phyloP scores from a whole-genome alignment of 1,284 basidiomycete genomes.

The Cystobasidiaceae sp. region DNA sequence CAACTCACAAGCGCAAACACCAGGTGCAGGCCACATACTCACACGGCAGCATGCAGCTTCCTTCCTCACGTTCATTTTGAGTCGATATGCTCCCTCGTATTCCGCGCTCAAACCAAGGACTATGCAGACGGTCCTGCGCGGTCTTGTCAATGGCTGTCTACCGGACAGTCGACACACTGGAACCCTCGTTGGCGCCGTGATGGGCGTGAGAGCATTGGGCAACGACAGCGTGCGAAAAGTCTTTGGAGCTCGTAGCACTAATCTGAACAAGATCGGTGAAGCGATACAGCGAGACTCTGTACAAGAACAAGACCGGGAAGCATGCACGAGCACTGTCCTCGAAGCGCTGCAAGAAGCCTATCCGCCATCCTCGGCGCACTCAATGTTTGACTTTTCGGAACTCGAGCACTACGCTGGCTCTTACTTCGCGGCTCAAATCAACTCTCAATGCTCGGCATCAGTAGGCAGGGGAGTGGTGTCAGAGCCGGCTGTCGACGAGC shows the following conservation, averaged over 20 bases:
- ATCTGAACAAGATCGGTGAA: conserved; percentile 20
- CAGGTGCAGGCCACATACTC: conserved; percentile 54
- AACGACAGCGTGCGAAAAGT: conserved; percentile 17
- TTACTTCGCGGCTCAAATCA: conserved; percentile 27
- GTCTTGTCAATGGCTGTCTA: conserved; percentile 13
- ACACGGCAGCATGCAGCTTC: conserved; percentile 72
- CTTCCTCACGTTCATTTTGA: conserved; percentile 68
- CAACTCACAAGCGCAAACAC: conserved; percentile 41
- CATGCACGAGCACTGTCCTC: conserved; percentile 6
- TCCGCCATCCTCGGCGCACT: neutral
- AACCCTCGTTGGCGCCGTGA: conserved; percentile 26
- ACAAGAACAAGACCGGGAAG: conserved; percentile 10
- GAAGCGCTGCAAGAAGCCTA: conserved; percentile 27
- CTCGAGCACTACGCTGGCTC: conserved; percentile 6
- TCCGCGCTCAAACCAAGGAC: conserved; percentile 80
- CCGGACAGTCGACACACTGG: conserved; percentile 2
- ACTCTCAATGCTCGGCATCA: conserved; percentile 19
- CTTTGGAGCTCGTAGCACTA: conserved; percentile 22
- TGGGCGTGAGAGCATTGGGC: conserved; percentile 29
- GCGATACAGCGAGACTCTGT: conserved; percentile 15
- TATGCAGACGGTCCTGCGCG: conserved; percentile 84
- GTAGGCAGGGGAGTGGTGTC: conserved; percentile 18
- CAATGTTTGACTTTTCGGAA: conserved; percentile 23
- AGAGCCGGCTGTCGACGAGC: conserved; percentile 8
- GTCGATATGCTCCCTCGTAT: conserved; percentile 58